These are phyloP conservation scores for Pichia terricola DNA, from an alignment of 1,139 yeast genomes.

Conservation along the genomic window DNA sequence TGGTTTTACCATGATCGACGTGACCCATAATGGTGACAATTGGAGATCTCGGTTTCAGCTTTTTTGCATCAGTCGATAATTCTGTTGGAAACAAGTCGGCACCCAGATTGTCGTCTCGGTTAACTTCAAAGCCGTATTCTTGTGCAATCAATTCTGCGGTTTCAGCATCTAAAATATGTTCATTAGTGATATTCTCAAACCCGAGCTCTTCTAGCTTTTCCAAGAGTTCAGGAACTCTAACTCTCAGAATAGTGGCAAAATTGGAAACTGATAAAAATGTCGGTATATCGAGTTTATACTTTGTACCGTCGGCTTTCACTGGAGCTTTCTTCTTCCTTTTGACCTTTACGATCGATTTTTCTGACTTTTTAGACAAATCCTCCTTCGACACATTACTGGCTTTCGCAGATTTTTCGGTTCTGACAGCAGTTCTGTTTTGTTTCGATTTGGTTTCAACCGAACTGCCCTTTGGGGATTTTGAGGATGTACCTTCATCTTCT, in stretches of 20 bases:
- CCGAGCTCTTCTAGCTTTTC: slow-evolving; percentile 59
- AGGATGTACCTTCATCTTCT: neutral
- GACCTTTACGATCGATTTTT: slow-evolving; percentile 1
- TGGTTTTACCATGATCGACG: slow-evolving; percentile 97
- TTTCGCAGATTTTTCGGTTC: neutral
- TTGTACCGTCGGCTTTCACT: slow-evolving; percentile 7
- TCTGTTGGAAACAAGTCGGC: slow-evolving; percentile 55
- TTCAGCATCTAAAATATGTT: slow-evolving; percentile 76
- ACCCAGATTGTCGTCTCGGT: slow-evolving; percentile 48
- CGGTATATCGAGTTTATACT: slow-evolving; percentile 44
- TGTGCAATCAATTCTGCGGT: slow-evolving; percentile 81
- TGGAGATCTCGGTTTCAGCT: slow-evolving; percentile 69
- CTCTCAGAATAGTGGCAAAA: slow-evolving; percentile 59
- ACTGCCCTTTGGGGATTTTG: neutral
- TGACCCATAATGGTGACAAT: slow-evolving; percentile 98
- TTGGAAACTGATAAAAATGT: slow-evolving; percentile 67
- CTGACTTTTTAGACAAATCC: neutral
- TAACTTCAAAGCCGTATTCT: slow-evolving; percentile 71
- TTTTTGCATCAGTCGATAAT: slow-evolving; percentile 22
- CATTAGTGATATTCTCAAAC: slow-evolving; percentile 63
- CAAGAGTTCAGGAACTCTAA: slow-evolving; percentile 53
- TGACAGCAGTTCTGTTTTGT: neutral
- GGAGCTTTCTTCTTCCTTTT: slow-evolving; percentile 10
- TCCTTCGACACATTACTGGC: neutral
- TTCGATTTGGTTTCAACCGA: neutral